Evolutionary conservation across 352 stramenopile species (phyloP), one percentile per base, ranked within the genome.

Genomic region (Globisporangium mamillatum): DNA sequence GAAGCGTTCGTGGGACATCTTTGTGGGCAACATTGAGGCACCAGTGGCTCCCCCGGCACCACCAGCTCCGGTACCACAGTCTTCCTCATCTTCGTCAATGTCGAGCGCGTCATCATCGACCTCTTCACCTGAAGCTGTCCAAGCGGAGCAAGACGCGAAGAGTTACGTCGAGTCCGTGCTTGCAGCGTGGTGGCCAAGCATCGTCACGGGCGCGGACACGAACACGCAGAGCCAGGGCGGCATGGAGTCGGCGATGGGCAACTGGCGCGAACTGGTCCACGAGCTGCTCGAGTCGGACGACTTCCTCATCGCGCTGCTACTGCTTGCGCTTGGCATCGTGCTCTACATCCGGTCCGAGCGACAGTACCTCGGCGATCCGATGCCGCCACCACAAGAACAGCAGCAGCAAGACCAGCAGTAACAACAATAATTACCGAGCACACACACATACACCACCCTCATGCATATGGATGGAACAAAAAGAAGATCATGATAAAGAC

Each of bases 281-380:
- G 22, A 66, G 6, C 12, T 64, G 48, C 52, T 93, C 46, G 66
- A 82, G n/a, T 85, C 82, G 0, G 86, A 94, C 61, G 84, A 92
- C 65, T 78, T 90, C 25, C 60, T 87, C 56, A 91, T 94, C 46
- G 60, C 87, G 59, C 60, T 80, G 66, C 73, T 94, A 27, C 70
- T 82, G 60, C 60, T 94, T 32, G 79, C 81, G 10, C 81, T 94
- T 29, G 84, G 70, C 7, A 63, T 90, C 48, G 81, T 94, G 68
- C 66, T 94, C 36, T 94, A 92, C 79, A 82, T 94, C 58, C 86
- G 84, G 50, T 88, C 82, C 7, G 73, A 91, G 70, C 78, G 86
- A 8, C 77, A 91, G 77, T 78, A 90, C 77, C 69, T 88, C 66
- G 72, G 63, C 16, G 71, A 74, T 18, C 71, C 66, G 25, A 66